Evolutionary conservation across 768 basidiomycete genomes (phyloP).

Genomic region (Scleroderma bovista): DNA sequence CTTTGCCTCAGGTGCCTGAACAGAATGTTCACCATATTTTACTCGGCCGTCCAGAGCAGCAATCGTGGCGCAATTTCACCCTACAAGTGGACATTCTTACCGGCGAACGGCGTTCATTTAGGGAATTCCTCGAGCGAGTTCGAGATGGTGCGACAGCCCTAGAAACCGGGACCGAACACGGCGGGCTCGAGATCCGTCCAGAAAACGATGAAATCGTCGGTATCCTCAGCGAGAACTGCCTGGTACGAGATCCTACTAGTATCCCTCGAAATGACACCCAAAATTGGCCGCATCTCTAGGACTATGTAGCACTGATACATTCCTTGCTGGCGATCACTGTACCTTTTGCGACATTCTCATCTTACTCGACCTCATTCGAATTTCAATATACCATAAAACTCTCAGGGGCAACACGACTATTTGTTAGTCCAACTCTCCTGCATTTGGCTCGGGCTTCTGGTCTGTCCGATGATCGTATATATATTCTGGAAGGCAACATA

Average conservation of each 20-base stretch:
- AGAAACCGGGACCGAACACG: constrained; percentile 37
- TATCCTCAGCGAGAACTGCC: constrained; percentile 63
- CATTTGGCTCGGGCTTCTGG: constrained; percentile 35
- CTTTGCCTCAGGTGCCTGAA: constrained; percentile 43
- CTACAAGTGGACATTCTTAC: constrained; percentile 52
- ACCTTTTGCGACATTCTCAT: constrained; percentile 50
- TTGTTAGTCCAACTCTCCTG: constrained; percentile 45
- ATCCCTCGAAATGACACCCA: neutral
- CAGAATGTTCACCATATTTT: constrained; percentile 52
- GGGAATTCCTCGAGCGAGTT: constrained; percentile 47
- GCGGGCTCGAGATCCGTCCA: constrained; percentile 50
- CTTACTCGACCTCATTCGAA: constrained; percentile 53
- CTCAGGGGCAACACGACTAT: constrained; percentile 46
- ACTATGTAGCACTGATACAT: constrained; percentile 48
- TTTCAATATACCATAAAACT: constrained; percentile 45
- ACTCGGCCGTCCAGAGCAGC: constrained; percentile 50
- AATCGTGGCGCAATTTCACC: constrained; percentile 49
- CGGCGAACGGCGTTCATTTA: constrained; percentile 39
- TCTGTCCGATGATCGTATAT: constrained; percentile 38
- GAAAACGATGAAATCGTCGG: constrained; percentile 56
- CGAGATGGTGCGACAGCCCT: constrained; percentile 55
- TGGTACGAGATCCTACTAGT: constrained; percentile 42
- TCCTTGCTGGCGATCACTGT: constrained; percentile 43
- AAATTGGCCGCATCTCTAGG: constrained; percentile 31
- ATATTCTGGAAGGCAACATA: constrained; percentile 40